phyloP scores from a whole-genome alignment of 306 rosid species.

The Herpetospermum pedunculosum region DNA sequence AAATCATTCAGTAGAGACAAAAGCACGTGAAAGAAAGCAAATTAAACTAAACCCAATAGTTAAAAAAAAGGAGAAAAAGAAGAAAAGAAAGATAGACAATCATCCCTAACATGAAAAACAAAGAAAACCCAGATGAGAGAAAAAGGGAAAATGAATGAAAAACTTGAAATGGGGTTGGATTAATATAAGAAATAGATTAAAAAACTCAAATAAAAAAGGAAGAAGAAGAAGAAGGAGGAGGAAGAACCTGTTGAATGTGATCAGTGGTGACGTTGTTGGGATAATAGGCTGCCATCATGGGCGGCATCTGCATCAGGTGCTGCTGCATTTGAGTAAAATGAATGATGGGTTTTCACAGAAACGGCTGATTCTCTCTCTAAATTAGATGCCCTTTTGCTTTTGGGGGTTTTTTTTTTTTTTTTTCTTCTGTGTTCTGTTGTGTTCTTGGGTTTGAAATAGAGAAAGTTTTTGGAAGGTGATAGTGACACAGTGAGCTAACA shows the following conservation, averaged over 20 bases:
- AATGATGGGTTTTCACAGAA: conserved; percentile 2
- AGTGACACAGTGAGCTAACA: conserved; percentile 1
- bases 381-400: conserved; percentile 16
- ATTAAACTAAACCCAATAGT: neutral
- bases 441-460: neutral
- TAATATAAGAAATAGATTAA: neutral
- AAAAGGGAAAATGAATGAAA: neutral
- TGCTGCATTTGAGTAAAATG: conserved; percentile 48
- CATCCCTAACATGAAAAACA: neutral
- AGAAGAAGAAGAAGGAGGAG: neutral
- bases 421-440: neutral
- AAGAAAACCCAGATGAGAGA: neutral
- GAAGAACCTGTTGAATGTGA: conserved; percentile 96
- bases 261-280: conserved; percentile 98
- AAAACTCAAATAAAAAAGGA: neutral
- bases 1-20: conserved; percentile 12
- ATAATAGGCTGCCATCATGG: conserved; percentile 99
- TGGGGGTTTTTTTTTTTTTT: neutral
- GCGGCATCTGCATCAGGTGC: conserved; percentile 99
- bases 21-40: conserved; percentile 5
- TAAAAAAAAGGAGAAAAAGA: neutral
- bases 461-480: neutral
- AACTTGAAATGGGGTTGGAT: neutral
- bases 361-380: conserved; percentile 3
- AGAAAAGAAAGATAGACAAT: neutral